Base-by-base conservation (phyloP, 139 green algal species). In the Chlorella sp. region DNA sequence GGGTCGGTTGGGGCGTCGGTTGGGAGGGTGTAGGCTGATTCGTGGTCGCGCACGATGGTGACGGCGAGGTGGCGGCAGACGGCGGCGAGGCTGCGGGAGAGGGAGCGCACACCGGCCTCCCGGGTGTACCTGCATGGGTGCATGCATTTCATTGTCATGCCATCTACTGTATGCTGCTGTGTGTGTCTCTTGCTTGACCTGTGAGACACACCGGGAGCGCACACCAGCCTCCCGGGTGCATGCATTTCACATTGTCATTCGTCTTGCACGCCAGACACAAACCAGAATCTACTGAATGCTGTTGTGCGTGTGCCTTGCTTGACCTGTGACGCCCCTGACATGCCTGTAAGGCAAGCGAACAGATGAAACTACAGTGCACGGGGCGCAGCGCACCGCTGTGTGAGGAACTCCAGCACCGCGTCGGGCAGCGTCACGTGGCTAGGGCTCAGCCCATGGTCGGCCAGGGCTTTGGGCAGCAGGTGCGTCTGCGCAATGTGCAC, bases 401-500 rank as follows among this genome's bases (percentile, higher is more conserved):
- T n/a, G n/a, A 92, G 72, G 26, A 70, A 60, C 23, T 42, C 17
- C 74, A 87, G 62, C 22, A 75, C 63, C 0, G 10, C 27, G 3
- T 64, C 42, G 2, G 62, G 29, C 35, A 89, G 20, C 5, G 69
- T 24, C 31, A 86, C 35, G 26, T 73, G 34, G 14, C 49, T 31
- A 4, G 74, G 6, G 5, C 29, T 70, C 17, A 94, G 78, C 17
- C 90, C 90, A 75, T 94, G 86, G 66, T 91, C 80, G 27, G 71
- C 24, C 10, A 94, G 82, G 50, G 86, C 35, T 49, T 70, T 70
- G 3, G 83, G 83, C 67, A 88, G 65, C 68, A 99, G 86, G 82
- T 99, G 96, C 1, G 70, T 77, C n/a, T 87, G 72, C 6, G 90
- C 92, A 68, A 99, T 98, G 63, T 85, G 77, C 22, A 89, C 76